Evolutionary conservation across 2,329 filamentous ascomycete genomes (phyloP).

Genomic region (Fusarium irregulare): DNA sequence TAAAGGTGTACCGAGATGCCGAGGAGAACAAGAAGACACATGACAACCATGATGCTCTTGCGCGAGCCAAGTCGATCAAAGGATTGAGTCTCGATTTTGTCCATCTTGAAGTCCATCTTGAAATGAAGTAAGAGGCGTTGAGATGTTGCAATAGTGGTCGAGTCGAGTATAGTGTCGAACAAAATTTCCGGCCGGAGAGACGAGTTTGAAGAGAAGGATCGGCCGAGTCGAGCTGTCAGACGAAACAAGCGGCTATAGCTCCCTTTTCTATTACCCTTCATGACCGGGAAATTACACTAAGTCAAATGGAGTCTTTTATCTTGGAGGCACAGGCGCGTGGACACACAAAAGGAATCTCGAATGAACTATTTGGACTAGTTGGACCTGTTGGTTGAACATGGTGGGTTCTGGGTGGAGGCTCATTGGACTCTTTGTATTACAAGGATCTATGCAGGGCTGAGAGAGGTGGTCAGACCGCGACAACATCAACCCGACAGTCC

Average conservation of each 20-base stretch:
- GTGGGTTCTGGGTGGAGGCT: not conserved
- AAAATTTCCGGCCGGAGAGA: not conserved
- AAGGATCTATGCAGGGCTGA: not conserved
- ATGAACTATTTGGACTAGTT: not conserved
- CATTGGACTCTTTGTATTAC: not conserved
- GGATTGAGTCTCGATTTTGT: not conserved
- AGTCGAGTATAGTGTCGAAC: not conserved
- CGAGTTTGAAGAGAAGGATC: not conserved
- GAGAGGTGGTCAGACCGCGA: not conserved
- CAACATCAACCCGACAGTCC: not conserved
- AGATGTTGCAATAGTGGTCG: no score
- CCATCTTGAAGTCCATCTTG: not conserved
- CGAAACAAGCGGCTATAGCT: no score
- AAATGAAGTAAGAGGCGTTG: no score
- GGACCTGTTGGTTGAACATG: not conserved
- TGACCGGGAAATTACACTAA: not conserved
- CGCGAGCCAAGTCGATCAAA: not conserved
- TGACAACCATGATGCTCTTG: not conserved
- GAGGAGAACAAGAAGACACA: not conserved
- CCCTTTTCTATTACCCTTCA: not conserved
- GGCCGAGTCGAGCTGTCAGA: not conserved
- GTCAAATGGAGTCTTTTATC: not conserved
- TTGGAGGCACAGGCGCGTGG: not conserved
- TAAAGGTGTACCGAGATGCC: conserved; percentile 3
- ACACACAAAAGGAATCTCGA: not conserved